phyloP scores from a whole-genome alignment of 129 eudicot species.

The Cynara cardunculus region DNA sequence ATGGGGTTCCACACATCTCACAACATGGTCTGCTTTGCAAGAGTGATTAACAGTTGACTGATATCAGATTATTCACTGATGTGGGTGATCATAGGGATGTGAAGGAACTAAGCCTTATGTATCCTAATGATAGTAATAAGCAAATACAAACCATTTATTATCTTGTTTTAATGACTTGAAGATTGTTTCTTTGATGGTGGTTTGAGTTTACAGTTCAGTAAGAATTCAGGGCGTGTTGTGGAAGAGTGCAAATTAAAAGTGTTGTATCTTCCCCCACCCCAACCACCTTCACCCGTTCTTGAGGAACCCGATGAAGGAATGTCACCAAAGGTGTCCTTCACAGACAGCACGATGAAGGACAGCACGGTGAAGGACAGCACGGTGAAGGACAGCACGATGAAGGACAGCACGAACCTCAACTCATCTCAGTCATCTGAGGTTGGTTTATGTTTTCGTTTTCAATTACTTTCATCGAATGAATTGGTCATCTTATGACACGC shows the following conservation, averaged over 20 bases:
- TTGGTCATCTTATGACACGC: not conserved
- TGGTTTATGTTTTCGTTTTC: conserved; percentile 3
- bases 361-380: too few relatives aligned
- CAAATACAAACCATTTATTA: not conserved
- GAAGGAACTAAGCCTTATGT: not conserved
- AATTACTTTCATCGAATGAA: not conserved
- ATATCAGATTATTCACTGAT: not conserved
- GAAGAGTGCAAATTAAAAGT: conserved; percentile 85
- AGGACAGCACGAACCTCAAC: conserved; percentile 33
- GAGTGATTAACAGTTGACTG: too few relatives aligned
- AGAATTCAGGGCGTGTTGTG: conserved; percentile 58
- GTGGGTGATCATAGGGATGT: not conserved
- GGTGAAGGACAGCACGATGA: too few relatives aligned
- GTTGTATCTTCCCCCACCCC: conserved; percentile 65
- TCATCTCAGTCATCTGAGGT: conserved; percentile 32
- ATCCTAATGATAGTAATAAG: not conserved
- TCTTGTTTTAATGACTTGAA: conserved; percentile 1
- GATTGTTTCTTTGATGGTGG: conserved; percentile 1
- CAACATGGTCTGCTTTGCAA: too few relatives aligned
- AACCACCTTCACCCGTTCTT: conserved; percentile 68
- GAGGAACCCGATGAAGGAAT: conserved; percentile 79
- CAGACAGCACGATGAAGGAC: conserved; percentile 40
- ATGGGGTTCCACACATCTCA: too few relatives aligned
- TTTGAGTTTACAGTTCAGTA: conserved; percentile 51
- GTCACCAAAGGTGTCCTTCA: conserved; percentile 40